Conservation (phyloP, 495 filamentous ascomycete genomes). For the Talaromyces borbonicus region DNA sequence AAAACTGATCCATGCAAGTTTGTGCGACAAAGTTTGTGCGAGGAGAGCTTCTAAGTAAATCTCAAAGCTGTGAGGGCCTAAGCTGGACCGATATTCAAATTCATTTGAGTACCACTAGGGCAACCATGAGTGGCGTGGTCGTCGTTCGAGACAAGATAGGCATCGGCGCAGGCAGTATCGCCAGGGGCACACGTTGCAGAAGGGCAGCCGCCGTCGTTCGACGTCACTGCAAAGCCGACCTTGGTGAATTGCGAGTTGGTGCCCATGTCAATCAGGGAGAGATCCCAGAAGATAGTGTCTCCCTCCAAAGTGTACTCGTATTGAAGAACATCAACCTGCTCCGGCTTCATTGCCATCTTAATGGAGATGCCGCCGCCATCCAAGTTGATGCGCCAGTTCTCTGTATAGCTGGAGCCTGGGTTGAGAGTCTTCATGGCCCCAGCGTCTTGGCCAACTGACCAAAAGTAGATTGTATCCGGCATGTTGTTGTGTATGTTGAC, state of each 20-base stretch:
- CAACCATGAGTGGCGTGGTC: slow-evolving; percentile 40
- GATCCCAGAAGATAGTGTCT: slow-evolving; percentile 35
- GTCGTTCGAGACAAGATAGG: slow-evolving; percentile 35
- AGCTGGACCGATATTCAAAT: slow-evolving; percentile 21
- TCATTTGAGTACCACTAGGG: slow-evolving; percentile 32
- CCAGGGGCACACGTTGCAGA: slow-evolving; percentile 30
- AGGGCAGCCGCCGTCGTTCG: slow-evolving; percentile 25
- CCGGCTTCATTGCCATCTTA: slow-evolving; percentile 30
- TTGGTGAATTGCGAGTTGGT: slow-evolving; percentile 28
- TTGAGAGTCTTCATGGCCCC: slow-evolving; percentile 25
- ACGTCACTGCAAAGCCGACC: slow-evolving; percentile 33
- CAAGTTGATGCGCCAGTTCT: slow-evolving; percentile 28
- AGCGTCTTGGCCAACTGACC: slow-evolving; percentile 26
- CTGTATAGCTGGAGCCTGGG: slow-evolving; percentile 24
- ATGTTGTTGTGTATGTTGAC: slow-evolving; percentile 32
- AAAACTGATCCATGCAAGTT: no score
- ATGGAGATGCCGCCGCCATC: slow-evolving; percentile 38
- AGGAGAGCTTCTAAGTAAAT: no score
- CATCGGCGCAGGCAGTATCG: slow-evolving; percentile 28
- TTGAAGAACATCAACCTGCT: slow-evolving; percentile 30
- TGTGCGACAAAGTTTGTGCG: no score
- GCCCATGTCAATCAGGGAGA: slow-evolving; percentile 36
- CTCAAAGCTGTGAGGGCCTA: no score
- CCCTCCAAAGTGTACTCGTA: slow-evolving; percentile 36
- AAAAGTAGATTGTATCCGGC: slow-evolving; percentile 28